Conservation (phyloP, 495 filamentous ascomycete species). For the Hyaloscypha hepaticicola region DNA sequence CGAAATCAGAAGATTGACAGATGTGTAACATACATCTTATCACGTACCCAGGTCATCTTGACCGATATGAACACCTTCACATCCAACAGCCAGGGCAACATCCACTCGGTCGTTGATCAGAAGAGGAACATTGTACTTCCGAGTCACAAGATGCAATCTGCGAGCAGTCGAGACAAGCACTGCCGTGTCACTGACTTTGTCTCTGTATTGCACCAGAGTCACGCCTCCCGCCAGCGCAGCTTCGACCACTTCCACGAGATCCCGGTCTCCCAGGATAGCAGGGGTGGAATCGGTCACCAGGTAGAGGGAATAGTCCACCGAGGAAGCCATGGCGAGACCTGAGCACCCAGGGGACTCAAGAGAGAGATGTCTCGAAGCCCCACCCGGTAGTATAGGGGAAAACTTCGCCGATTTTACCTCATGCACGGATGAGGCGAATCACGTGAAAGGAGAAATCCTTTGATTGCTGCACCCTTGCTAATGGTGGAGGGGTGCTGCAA, state of each 20-base stretch:
- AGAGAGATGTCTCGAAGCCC: not conserved
- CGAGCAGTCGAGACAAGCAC: slow-evolving; percentile 68
- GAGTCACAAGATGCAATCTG: slow-evolving; percentile 67
- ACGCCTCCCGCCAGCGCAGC: slow-evolving; percentile 78
- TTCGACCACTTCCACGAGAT: slow-evolving; percentile 74
- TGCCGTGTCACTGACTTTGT: slow-evolving; percentile 80
- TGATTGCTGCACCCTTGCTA: not conserved
- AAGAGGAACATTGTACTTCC: slow-evolving; percentile 68
- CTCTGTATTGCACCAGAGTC: slow-evolving; percentile 85
- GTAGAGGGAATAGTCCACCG: slow-evolving; percentile 64
- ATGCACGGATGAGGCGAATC: not conserved
- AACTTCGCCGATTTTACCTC: not conserved
- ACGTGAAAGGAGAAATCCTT: not conserved
- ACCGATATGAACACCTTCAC: slow-evolving; percentile 90
- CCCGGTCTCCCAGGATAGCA: slow-evolving; percentile 67
- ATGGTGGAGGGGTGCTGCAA: not conserved
- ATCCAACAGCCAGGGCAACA: slow-evolving; percentile 80
- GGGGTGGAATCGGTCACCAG: slow-evolving; percentile 90
- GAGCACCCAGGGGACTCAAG: not conserved
- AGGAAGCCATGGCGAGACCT: slow-evolving; percentile 6
- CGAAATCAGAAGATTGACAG: slow-evolving; percentile 19
- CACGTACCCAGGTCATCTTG: slow-evolving; percentile 86
- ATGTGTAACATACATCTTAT: not conserved
- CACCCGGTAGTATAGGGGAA: not conserved
- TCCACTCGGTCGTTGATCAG: slow-evolving; percentile 96